Evolutionary conservation across 1,139 yeast species (phyloP).

Genomic region (Pichia sp.): DNA sequence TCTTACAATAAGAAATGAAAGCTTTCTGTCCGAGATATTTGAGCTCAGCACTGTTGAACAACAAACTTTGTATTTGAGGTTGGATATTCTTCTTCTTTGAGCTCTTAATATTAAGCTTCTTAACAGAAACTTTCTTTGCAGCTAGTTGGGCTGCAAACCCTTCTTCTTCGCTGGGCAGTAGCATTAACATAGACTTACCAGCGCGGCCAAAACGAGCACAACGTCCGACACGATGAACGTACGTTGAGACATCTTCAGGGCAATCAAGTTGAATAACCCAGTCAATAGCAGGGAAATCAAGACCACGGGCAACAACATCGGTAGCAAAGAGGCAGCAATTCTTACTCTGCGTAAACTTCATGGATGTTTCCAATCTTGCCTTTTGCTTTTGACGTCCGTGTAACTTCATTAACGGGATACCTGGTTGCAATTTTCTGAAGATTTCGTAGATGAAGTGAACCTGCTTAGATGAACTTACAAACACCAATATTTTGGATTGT

Average conservation of each 20-base stretch:
- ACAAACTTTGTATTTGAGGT: conserved; percentile 79
- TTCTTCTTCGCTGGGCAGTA: conserved; percentile 78
- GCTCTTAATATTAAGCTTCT: conserved; percentile 66
- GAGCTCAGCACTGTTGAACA: conserved; percentile 87
- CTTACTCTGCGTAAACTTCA: conserved; percentile 78
- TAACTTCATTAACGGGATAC: conserved; percentile 83
- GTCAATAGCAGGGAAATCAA: conserved; percentile 94
- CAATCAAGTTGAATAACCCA: conserved; percentile 97
- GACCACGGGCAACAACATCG: conserved; percentile 95
- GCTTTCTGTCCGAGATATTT: conserved; percentile 95
- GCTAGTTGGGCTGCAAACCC: conserved; percentile 63
- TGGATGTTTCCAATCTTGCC: conserved; percentile 83
- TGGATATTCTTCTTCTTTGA: conserved; percentile 73
- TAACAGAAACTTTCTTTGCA: conserved; percentile 59
- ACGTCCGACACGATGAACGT: conserved; percentile 95
- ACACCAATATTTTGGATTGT: conserved; percentile 78
- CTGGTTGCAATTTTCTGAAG: conserved; percentile 90
- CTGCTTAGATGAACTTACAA: conserved; percentile 88
- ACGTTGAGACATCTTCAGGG: conserved; percentile 93
- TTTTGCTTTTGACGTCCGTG: conserved; percentile 97
- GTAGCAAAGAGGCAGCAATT: conserved; percentile 91
- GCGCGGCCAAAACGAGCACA: conserved; percentile 88
- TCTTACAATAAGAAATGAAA: conserved; percentile 80
- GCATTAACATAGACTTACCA: conserved; percentile 79
- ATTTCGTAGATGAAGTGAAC: conserved; percentile 92